Percentiles rank a stretch among this genome's conserved stretches.
Conservation (phyloP, 495 filamentous ascomycete species). For the Rusavskia elegans region DNA sequence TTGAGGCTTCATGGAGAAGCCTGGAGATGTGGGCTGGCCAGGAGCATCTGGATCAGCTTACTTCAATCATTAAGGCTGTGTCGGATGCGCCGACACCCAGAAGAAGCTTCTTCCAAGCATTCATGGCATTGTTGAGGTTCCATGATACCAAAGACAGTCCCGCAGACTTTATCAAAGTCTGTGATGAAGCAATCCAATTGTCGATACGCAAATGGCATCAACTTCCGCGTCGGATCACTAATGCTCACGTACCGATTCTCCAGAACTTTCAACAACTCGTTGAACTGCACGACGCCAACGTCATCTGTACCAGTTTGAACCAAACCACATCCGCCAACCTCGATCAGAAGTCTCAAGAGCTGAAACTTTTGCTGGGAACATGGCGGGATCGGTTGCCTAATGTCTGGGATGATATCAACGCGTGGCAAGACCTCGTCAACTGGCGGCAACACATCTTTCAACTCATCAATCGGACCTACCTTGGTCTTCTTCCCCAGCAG, state of each 20-base stretch:
- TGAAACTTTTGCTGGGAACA: slow-evolving; percentile 83
- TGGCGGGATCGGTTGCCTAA: slow-evolving; percentile 96
- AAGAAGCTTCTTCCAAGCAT: slow-evolving; percentile 90
- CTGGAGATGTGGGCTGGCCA: slow-evolving; percentile 81
- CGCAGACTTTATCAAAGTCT: slow-evolving; percentile 71
- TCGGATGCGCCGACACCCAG: slow-evolving; percentile 93
- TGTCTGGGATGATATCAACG: slow-evolving; percentile 98
- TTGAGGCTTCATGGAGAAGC: slow-evolving; percentile 89
- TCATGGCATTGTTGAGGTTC: slow-evolving; percentile 87
- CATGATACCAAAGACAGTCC: slow-evolving; percentile 72
- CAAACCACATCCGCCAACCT: slow-evolving; percentile 73
- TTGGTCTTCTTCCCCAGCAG: slow-evolving; percentile 67
- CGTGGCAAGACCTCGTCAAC: slow-evolving; percentile 96
- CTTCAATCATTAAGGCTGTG: slow-evolving; percentile 81
- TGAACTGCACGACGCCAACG: slow-evolving; percentile 91
- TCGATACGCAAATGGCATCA: slow-evolving; percentile 98
- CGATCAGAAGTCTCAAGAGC: slow-evolving; percentile 84
- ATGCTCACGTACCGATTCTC: slow-evolving; percentile 86
- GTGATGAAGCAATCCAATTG: slow-evolving; percentile 90
- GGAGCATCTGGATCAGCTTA: slow-evolving; percentile 74
- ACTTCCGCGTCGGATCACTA: slow-evolving; percentile 78
- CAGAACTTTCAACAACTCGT: slow-evolving; percentile 99
- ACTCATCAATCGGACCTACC: slow-evolving; percentile 87
- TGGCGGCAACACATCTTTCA: slow-evolving; percentile 99
- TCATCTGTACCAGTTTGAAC: slow-evolving; percentile 79